Percentiles rank a stretch among this genome's conserved stretches.
phyloP scores from a whole-genome alignment of 331 rosid species.

The Saraca asoca region DNA sequence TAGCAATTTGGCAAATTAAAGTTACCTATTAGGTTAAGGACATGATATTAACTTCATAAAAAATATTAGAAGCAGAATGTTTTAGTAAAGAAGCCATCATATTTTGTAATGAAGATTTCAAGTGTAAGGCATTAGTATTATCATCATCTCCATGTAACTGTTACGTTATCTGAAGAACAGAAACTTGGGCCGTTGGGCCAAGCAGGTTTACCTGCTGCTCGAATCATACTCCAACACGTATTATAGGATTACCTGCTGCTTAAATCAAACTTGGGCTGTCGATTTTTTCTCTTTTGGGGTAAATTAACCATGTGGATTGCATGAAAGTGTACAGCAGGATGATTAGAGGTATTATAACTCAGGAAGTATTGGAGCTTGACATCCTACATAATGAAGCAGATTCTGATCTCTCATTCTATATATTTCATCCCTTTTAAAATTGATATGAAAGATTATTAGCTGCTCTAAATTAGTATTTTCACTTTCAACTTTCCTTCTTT shows the following conservation, averaged over 20 bases:
- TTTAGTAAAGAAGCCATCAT: background rate
- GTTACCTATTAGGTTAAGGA: background rate
- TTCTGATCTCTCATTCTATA: no score
- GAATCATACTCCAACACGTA: background rate
- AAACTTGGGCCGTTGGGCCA: slow-evolving; percentile 2
- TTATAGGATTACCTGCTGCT: no score
- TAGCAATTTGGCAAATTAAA: background rate
- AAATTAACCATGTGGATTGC: background rate
- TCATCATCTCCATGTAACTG: background rate
- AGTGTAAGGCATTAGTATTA: slow-evolving; percentile 7
- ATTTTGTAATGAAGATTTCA: slow-evolving; percentile 1
- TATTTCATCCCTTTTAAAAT: no score
- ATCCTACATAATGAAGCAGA: no score
- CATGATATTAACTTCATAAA: background rate
- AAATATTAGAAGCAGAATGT: background rate
- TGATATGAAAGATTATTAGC: background rate
- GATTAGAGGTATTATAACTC: background rate
- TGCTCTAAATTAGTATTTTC: slow-evolving; percentile 14
- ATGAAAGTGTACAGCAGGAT: background rate
- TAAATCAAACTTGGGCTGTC: no score
- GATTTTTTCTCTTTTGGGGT: no score
- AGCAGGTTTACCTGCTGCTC: slow-evolving; percentile 5
- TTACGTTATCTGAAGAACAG: slow-evolving; percentile 2
- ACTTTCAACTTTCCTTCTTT: slow-evolving; percentile 3
- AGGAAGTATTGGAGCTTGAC: no score